Evolutionary conservation across 2,329 filamentous ascomycete genomes (phyloP), one percentile per base, ranked within the genome.

Genomic region (Hymenoscyphus fraxineus): DNA sequence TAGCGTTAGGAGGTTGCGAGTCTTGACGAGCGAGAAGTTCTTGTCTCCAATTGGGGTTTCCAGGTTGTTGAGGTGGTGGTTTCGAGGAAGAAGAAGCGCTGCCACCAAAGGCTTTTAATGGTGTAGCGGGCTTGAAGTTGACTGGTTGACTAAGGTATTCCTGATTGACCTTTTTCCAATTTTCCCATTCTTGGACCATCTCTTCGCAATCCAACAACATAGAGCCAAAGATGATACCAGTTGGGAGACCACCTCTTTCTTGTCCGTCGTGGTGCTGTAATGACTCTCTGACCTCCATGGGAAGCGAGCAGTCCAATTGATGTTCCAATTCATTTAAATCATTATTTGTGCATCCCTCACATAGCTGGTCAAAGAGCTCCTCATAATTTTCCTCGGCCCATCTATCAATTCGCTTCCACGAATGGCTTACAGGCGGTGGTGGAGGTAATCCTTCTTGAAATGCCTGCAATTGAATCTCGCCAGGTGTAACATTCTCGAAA

Each of bases 181-280:
- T 96, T 73, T 91, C 90, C 92, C 94, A 98, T 76, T 99, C 95
- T 77, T 97, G 93, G 27, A 97, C 89, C 71, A 99, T 97, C 76
- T 99, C 95, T 77, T 99, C 95, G 75, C 95, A 98, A 77, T 99
- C 95, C 64, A 99, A 85, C 68, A 99, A 80, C 95, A 99, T 99
- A 76, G 87, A 90, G 66, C 93, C 86, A 73, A 99, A 98, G 66
- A 99, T 86, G 70, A 98, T 90, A 68, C 95, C 95, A 0, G 94
- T 97, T 0, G 95, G 95, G 64, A 84, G 84, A 68, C 95, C 95
- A 67, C 93, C 92, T 68, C 95, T 90, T 79, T 99, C 95, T 78
- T 99, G 95, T n/a, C 95, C 95, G 74, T 99, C 95, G 77, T 99
- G 95, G 61, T 92, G 78, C 80, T 91, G 88, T 72, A 97, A 80